Percentiles rank a stretch among this genome's conserved stretches.
These are phyloP conservation scores for Paracoccidioides brasiliensis DNA, from an alignment of 2,329 filamentous ascomycete genomes.

Conservation along the genomic window DNA sequence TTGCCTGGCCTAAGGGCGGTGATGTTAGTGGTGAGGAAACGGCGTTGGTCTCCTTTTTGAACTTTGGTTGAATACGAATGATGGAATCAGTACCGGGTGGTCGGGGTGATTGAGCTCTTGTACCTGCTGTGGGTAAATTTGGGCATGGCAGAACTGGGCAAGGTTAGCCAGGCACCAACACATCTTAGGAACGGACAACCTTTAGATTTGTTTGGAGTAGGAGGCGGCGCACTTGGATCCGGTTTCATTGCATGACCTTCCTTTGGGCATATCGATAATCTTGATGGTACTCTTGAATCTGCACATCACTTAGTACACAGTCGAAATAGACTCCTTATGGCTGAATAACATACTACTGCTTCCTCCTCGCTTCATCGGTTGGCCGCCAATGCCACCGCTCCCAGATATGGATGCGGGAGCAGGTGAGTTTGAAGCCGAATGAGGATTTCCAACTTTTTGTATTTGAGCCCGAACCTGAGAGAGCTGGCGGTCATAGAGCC, in stretches of 20 bases:
- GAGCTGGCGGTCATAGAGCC: constrained; percentile 81
- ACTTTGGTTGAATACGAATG: constrained; percentile 14
- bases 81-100: constrained; percentile 14
- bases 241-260: constrained; percentile 15
- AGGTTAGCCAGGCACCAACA: background rate
- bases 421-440: constrained; percentile 32
- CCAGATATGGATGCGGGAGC: constrained; percentile 30
- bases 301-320: constrained; percentile 2
- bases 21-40: constrained; percentile 17
- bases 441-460: constrained; percentile 44
- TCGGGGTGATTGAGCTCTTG: constrained; percentile 15
- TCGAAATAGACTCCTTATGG: background rate
- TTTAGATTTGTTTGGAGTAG: constrained; percentile 7
- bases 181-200: background rate
- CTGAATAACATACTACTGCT: constrained; percentile 18
- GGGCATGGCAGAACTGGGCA: constrained; percentile 18
- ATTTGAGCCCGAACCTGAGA: constrained; percentile 85
- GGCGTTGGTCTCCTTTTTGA: constrained; percentile 16
- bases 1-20: constrained; percentile 17
- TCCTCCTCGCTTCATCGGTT: constrained; percentile 21
- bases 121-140: constrained; percentile 13
- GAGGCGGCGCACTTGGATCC: constrained; percentile 16
- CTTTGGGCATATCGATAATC: constrained; percentile 25
- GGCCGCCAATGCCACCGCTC: constrained; percentile 26
- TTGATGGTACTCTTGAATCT: constrained; percentile 29